Evolutionary conservation across 1,284 basidiomycete species (phyloP).

Genomic region (Tilletia walkeri): DNA sequence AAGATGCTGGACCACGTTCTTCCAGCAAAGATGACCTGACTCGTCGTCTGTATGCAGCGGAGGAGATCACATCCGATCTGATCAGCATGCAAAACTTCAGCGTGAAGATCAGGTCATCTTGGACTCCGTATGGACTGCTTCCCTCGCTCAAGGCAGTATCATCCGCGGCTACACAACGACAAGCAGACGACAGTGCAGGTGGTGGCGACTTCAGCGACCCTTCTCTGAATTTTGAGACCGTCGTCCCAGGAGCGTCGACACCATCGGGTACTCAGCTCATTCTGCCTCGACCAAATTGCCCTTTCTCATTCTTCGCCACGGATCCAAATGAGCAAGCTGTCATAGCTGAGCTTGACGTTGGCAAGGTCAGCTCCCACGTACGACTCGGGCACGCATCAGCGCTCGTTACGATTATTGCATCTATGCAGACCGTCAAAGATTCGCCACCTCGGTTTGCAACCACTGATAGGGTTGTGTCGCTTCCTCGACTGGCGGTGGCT

Average conservation of each 20-base stretch:
- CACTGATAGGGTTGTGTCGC: background rate
- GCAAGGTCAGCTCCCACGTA: constrained; percentile 32
- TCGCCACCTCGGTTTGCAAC: background rate
- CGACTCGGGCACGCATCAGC: constrained; percentile 12
- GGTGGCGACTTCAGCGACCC: background rate
- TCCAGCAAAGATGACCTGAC: background rate
- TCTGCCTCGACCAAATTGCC: background rate
- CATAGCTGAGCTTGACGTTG: constrained; percentile 33
- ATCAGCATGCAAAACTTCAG: constrained; percentile 31
- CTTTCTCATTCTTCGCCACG: constrained; percentile 23
- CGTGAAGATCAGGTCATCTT: constrained; percentile 31
- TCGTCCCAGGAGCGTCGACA: background rate
- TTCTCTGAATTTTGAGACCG: background rate
- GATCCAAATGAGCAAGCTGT: constrained; percentile 50
- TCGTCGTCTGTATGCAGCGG: background rate
- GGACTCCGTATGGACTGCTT: constrained; percentile 50
- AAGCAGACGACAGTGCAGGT: background rate
- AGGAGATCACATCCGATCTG: constrained; percentile 26
- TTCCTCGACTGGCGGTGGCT: constrained; percentile 28
- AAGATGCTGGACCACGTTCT: background rate
- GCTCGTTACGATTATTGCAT: background rate
- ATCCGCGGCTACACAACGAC: constrained; percentile 8
- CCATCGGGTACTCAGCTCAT: background rate
- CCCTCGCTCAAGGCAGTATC: constrained; percentile 19
- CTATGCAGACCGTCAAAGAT: background rate